A percentile compares a stretch with the other conserved stretches of the same genome.
Conservation (phyloP, 78 protist genomes). For the Dictyostelium citrinum region DNA sequence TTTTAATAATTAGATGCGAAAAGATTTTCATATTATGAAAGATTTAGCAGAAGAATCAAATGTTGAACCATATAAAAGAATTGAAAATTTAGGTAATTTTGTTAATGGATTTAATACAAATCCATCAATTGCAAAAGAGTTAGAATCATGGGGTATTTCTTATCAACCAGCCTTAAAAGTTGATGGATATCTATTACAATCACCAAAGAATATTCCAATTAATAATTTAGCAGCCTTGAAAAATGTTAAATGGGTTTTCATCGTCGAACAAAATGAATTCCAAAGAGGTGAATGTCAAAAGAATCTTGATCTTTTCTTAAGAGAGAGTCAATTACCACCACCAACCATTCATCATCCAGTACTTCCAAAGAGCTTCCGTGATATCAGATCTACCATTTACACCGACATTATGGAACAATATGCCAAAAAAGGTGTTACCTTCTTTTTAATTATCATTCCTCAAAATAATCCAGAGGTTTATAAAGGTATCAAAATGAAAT, state of each 20-base stretch:
- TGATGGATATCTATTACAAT: background rate
- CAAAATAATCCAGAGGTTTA: background rate
- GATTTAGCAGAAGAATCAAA: constrained; percentile 5
- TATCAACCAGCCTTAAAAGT: background rate
- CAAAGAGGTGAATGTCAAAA: background rate
- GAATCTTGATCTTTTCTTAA: background rate
- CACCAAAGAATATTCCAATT: background rate
- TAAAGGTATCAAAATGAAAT: background rate
- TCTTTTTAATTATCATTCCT: constrained; percentile 30
- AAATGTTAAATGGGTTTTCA: constrained; percentile 1
- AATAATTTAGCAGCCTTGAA: background rate
- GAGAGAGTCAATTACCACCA: background rate
- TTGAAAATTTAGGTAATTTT: background rate
- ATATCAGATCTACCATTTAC: background rate
- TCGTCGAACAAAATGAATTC: background rate
- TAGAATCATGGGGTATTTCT: background rate
- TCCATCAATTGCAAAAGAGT: background rate
- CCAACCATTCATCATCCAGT: background rate
- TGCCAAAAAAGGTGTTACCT: background rate
- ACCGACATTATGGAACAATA: background rate
- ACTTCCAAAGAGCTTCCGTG: background rate
- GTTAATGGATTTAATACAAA: background rate
- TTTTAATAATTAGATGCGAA: background rate
- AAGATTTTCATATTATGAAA: background rate
- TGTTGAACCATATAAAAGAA: background rate